phyloP scores from a whole-genome alignment of 2,329 filamentous ascomycete genomes.

The Calonectria leucothoes region DNA sequence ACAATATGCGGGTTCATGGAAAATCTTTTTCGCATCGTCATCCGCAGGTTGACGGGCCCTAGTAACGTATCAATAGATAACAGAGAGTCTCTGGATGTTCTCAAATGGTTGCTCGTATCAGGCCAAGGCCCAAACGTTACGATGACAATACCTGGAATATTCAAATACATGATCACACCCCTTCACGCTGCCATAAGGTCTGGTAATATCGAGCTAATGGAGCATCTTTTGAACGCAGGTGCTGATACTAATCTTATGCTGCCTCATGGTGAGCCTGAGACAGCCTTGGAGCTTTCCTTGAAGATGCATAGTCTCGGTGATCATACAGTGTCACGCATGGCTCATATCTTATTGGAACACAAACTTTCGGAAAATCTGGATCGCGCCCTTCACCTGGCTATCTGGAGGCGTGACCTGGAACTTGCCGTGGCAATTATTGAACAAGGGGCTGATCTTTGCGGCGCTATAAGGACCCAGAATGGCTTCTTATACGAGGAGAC shows the following conservation, averaged over 20 bases:
- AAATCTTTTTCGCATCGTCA: not conserved
- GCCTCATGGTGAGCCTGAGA: not conserved
- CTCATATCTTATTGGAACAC: not conserved
- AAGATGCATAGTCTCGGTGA: not conserved
- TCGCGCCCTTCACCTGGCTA: not conserved
- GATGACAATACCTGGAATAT: not conserved
- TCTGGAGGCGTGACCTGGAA: not conserved
- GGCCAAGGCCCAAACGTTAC: not conserved
- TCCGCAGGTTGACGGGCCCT: not conserved
- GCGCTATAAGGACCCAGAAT: not conserved
- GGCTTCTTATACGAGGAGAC: not conserved
- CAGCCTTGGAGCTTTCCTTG: not conserved
- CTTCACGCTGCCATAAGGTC: not conserved
- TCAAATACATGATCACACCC: not conserved
- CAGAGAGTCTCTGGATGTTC: not conserved
- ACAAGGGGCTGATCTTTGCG: not conserved
- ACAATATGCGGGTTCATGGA: conserved; percentile 2
- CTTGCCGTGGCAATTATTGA: not conserved
- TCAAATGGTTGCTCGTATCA: not conserved
- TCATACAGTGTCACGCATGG: not conserved
- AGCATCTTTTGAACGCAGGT: not conserved
- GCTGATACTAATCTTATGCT: not conserved
- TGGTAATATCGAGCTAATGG: not conserved
- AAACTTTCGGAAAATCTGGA: not conserved
- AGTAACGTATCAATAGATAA: not conserved